phyloP scores from a whole-genome alignment of 2,329 filamentous ascomycete species.

The Alternaria angustiovoidea region DNA sequence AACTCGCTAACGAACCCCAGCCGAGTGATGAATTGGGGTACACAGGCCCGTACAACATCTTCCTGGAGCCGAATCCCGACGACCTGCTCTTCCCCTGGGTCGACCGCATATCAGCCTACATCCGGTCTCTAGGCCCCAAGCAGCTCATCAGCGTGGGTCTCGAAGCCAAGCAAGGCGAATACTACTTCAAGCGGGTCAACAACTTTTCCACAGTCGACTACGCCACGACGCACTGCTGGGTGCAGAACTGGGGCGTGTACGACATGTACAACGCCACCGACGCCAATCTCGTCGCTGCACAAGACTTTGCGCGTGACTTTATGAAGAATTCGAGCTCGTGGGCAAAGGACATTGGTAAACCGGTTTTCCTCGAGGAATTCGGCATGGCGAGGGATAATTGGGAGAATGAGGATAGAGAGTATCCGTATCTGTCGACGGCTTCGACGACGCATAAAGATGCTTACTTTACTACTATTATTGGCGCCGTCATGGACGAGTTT shows the following conservation, averaged over 20 bases:
- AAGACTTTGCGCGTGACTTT: conserved; percentile 48
- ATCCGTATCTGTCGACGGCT: conserved; percentile 48
- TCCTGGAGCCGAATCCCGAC: conserved; percentile 35
- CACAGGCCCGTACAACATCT: conserved; percentile 39
- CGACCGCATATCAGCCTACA: conserved; percentile 47
- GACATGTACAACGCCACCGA: conserved; percentile 49
- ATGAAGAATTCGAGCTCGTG: conserved; percentile 46
- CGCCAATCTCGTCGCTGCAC: conserved; percentile 43
- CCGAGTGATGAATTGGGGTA: conserved; percentile 35
- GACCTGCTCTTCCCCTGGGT: conserved; percentile 51
- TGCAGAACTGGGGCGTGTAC: conserved; percentile 52
- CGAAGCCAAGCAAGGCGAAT: conserved; percentile 52
- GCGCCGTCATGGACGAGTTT: conserved; percentile 47
- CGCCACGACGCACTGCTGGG: conserved; percentile 52
- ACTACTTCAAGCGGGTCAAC: conserved; percentile 51
- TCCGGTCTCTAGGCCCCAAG: conserved; percentile 46
- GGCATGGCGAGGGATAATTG: conserved; percentile 54
- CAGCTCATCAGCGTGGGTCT: conserved; percentile 52
- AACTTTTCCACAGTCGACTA: conserved; percentile 50
- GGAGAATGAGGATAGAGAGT: conserved; percentile 48
- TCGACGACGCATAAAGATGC: conserved; percentile 49
- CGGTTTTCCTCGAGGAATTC: conserved; percentile 52
- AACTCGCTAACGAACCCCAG: conserved; percentile 53
- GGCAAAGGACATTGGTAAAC: conserved; percentile 50
- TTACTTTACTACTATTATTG: conserved; percentile 51